These are phyloP conservation scores for Ascocoryne sarcoides DNA, from an alignment of 2,329 filamentous ascomycete genomes.

Conservation along the genomic window DNA sequence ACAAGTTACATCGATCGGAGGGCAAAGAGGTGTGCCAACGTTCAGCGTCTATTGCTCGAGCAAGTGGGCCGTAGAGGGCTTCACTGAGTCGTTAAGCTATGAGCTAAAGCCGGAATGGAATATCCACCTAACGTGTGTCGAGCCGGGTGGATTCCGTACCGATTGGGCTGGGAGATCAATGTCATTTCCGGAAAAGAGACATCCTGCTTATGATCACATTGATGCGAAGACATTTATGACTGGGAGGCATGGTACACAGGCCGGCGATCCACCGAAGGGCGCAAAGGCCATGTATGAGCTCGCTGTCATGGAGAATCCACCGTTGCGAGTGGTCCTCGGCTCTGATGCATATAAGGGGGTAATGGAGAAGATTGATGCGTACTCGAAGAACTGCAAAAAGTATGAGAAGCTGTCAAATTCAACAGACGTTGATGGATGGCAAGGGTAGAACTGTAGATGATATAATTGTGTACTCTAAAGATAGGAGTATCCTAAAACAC, in stretches of 20 bases:
- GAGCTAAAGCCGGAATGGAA: constrained; percentile 33
- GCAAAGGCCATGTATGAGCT: constrained; percentile 45
- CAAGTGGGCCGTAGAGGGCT: constrained; percentile 36
- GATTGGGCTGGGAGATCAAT: constrained; percentile 32
- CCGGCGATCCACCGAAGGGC: constrained; percentile 39
- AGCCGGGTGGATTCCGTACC: constrained; percentile 33
- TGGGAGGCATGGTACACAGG: constrained; percentile 24
- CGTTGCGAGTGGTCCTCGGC: constrained; percentile 43
- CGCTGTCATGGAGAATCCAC: constrained; percentile 42
- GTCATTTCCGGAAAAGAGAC: constrained; percentile 34
- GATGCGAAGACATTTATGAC: constrained; percentile 34
- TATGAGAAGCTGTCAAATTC: constrained; percentile 21
- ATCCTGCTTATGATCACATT: constrained; percentile 39
- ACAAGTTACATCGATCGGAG: constrained; percentile 34
- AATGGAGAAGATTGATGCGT: constrained; percentile 41
- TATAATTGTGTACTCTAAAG: no score
- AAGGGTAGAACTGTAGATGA: not conserved
- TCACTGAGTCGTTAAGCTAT: constrained; percentile 29
- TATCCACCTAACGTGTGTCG: constrained; percentile 33
- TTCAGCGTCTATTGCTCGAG: constrained; percentile 32
- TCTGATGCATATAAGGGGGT: constrained; percentile 43
- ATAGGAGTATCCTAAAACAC: no score
- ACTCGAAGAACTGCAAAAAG: constrained; percentile 32
- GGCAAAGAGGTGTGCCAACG: constrained; percentile 29
- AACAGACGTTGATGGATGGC: constrained; percentile 17